Evolutionary conservation across 495 filamentous ascomycete species (phyloP), one percentile per base, ranked within the genome.

Genomic region (Hypomontagnella monticulosa): DNA sequence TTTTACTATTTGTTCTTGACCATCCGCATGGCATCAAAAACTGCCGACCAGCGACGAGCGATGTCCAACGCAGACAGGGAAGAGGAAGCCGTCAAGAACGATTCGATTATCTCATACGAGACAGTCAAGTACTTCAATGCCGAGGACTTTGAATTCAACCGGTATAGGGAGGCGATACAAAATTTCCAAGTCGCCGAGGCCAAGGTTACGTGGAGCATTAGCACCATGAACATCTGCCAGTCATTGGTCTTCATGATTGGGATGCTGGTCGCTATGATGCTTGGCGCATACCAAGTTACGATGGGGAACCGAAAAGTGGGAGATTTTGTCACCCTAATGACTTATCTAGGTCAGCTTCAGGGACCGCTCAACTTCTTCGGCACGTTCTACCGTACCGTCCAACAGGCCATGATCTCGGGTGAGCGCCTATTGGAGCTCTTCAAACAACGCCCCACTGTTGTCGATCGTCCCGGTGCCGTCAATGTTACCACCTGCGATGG

Each of bases 81-180:
- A 75, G 92, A 97, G 78, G 94, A 97, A 71, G 96, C 95, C 3
- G 93, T 97, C 50, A 98, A 97, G 79, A 97, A 97, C 67, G 96
- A 99, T 72, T 97, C 95, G 0, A 96, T 99, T 85, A 88, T 93
- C 34, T 95, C 93, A 9, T 99, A 98, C 73, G 95, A 99, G 76
- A 98, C 95, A 19, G 95, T 99, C 70, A 98, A 99, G 75, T 98
- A 98, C 72, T 99, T 99, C 83, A 97, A 97, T 71, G 94, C 95
- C 2, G 95, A 99, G 73, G 82, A 87, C 5, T 97, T 93, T 74
- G 95, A 99, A 70, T 97, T 97, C 75, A 85, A 87, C 36, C 88
- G 96, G 7, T 73, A 73, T 42, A 62, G 61, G 32, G 61, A 69
- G 2, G 92, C 94, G 3, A 91, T 99, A 16, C 78, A 82, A 23